Base-by-base conservation (phyloP, 805 yeast species). In the Metschnikowia lunata region DNA sequence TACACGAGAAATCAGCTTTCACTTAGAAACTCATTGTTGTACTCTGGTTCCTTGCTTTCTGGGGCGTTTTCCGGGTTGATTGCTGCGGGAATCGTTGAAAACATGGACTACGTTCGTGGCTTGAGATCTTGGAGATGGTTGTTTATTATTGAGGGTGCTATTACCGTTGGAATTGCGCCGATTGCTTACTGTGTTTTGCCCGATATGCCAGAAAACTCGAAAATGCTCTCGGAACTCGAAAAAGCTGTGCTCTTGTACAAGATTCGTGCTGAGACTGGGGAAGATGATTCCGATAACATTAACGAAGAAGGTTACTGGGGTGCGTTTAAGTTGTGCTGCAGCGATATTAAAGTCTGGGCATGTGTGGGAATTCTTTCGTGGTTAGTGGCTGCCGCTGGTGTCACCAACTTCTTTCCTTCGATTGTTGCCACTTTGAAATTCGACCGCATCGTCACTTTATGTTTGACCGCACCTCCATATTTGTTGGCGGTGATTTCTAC, bases 381-480 rank as follows among this genome's bases (percentile, higher is more conserved):
- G 59, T 60, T 74, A 28, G 83, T 76, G 39, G 80, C 79, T 26
- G 81, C 83, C 33, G 75, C 79, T 50, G 82, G 83, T 58, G 81
- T 78, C 37, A 76, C 82, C 14, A 74, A 78, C 56, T 79, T 77
- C 57, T 80, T 78, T 67, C 85, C 85, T 26, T 70, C 83, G 1
- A 78, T 81, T 26, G 83, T 81, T 13, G 56, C 68, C 45, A 78
- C 84, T 11, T 66, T 81, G 48, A 72, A 78, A 36, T 81, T 76
- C 51, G 59, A 61, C 54, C 64, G 70, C 38, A 67, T 77, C 32
- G 66, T 74, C 37, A 78, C 84, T 4, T 67, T 79, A 39, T 74
- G 78, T 49, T 65, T 80, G 44, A 78, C 84, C 8, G 82, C 78
- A 18, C 84, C 83, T 23, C 83, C 83, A 9, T 80, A 78, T 56